Evolutionary conservation across 129 eudicot species (phyloP).

Genomic region (Pseudognaphalium luteoalbum): DNA sequence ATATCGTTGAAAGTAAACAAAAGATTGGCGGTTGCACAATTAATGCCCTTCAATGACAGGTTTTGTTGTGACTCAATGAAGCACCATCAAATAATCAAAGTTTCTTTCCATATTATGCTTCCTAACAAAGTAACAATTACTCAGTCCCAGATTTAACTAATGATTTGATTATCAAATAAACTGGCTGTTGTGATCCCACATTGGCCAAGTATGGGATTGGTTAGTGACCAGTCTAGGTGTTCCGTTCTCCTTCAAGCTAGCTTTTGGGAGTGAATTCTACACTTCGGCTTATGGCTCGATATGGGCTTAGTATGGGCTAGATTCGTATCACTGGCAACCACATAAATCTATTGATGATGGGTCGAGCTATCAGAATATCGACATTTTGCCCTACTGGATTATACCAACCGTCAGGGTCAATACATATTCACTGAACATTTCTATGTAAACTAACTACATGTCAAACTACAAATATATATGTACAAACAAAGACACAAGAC

Average conservation of each 20-base stretch:
- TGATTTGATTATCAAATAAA: neutral
- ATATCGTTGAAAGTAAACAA: too few relatives aligned
- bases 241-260: too few relatives aligned
- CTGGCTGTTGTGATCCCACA: too few relatives aligned
- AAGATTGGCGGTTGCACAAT: too few relatives aligned
- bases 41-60: neutral
- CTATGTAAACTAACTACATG: conserved; percentile 10
- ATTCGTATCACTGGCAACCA: too few relatives aligned
- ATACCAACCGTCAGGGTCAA: conserved; percentile 4
- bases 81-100: neutral
- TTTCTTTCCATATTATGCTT: neutral
- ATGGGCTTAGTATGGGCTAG: too few relatives aligned
- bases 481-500: conserved; percentile 14
- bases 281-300: too few relatives aligned
- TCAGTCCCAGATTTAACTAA: neutral
- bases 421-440: neutral
- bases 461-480: conserved; percentile 18
- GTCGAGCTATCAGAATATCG: neutral
- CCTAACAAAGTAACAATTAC: neutral
- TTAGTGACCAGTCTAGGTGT: too few relatives aligned
- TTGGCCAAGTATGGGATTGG: too few relatives aligned
- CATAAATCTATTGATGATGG: neutral
- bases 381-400: conserved; percentile 7
- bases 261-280: too few relatives aligned
- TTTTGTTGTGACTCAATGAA: neutral